A percentile compares a stretch with the other conserved stretches of the same genome.
Conservation (phyloP, 768 basidiomycete species). For the Hortiboletus campestris region DNA sequence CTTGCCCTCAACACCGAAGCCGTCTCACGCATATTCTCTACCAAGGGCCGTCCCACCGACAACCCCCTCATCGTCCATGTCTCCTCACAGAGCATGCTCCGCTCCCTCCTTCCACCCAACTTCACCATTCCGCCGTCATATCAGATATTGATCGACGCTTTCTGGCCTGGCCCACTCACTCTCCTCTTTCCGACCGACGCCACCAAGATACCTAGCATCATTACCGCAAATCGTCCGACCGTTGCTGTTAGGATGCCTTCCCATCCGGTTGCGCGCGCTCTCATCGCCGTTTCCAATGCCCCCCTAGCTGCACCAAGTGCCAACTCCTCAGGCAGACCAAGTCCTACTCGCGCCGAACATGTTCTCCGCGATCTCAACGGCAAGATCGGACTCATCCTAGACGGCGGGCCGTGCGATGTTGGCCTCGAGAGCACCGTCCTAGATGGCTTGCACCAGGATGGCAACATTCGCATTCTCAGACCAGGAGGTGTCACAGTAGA, state of each 20-base stretch:
- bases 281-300: conserved; percentile 69
- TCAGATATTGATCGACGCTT: conserved; percentile 68
- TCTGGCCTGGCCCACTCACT: conserved; percentile 96
- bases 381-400: conserved; percentile 75
- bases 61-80: conserved; percentile 98
- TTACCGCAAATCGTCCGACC: conserved; percentile 76
- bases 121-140: conserved; percentile 68
- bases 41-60: conserved; percentile 91
- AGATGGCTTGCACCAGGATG: conserved; percentile 77
- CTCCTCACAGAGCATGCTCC: conserved; percentile 81
- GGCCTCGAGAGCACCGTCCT: conserved; percentile 96
- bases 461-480: conserved; percentile 75
- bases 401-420: conserved; percentile 88
- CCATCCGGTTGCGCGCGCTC: conserved; percentile 87
- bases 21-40: conserved; percentile 71
- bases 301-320: conserved; percentile 95
- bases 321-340: conserved; percentile 91
- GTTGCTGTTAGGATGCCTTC: conserved; percentile 94
- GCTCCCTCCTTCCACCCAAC: conserved; percentile 61
- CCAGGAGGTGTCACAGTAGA: conserved; percentile 94
- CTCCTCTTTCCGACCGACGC: conserved; percentile 81
- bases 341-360: conserved; percentile 87
- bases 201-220: conserved; percentile 60
- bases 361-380: conserved; percentile 76
- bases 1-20: conserved; percentile 67